Base-by-base conservation (phyloP, 176 grass and related monocot species). In the Musa beccarii region DNA sequence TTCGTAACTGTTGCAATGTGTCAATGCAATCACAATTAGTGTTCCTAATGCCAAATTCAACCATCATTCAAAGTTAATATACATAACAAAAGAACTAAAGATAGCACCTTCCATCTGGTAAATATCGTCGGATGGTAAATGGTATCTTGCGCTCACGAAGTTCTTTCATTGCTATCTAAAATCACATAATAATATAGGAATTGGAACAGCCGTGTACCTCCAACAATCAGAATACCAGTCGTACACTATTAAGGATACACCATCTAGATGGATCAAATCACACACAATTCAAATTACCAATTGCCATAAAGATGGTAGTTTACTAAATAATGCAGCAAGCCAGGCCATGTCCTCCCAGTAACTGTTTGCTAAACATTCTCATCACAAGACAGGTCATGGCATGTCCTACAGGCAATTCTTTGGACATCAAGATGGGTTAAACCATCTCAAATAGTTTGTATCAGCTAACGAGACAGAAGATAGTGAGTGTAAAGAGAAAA, bases 121-220 rank as follows among this genome's bases (percentile, higher is more conserved):
- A 72, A 68, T 97, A 90, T 23, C 93, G 67, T 55, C 87, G 81
- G 54, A 92, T 96, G 21, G 90, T 97, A 79, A 96, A 96, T 16
- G 93, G 93, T 68, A 96, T 90, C 85, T 96, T 96, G 11, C 87
- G 84, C 6, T 76, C 80, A 49, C 92, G 88, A 72, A 92, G 69
- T 66, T 96, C 89, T 75, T 96, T 96, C 89, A 92, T 92, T 79
- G 91, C 85, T 68, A 95, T 94, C 87, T 94, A 22, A 66, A 66
- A 66, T 59, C 81, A 13, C 83, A 75, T 23, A 11, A 66, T 8
- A 69, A 50, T 2, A 79, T 57, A 74, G 54, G 72, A 61, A n/a
- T n/a, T 17, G 20, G 57, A 61, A 6, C 13, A 43, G 34, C 22
- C 7, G 19, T 59, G 71, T 20, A 75, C 66, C 17, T 51, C 20